Conservation (phyloP, 805 yeast genomes). For the Pichia sporocuriosa region DNA sequence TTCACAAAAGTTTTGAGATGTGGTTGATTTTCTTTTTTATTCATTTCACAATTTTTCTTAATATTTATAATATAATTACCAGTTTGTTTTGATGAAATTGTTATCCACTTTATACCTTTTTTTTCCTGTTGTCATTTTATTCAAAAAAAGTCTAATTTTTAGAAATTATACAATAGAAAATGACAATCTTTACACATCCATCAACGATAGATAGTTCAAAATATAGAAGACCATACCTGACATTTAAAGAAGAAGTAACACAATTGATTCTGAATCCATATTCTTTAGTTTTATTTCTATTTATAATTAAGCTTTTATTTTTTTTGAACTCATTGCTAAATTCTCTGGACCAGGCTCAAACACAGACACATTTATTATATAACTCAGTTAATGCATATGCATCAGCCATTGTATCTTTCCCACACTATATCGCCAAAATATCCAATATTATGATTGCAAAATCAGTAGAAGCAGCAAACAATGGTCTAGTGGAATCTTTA, state of each 20-base stretch:
- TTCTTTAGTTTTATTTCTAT: slow-evolving; percentile 48
- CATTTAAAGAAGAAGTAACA: slow-evolving; percentile 46
- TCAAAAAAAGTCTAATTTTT: too few relatives aligned
- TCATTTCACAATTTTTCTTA: too few relatives aligned
- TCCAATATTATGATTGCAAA: slow-evolving; percentile 46
- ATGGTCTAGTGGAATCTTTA: slow-evolving; percentile 39
- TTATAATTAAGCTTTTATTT: slow-evolving; percentile 53
- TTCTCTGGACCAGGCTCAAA: slow-evolving; percentile 36
- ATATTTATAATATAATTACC: too few relatives aligned
- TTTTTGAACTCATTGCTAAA: slow-evolving; percentile 43
- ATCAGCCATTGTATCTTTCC: slow-evolving; percentile 36
- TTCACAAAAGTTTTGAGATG: too few relatives aligned
- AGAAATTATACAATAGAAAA: too few relatives aligned
- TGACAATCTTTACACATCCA: slow-evolving; percentile 9
- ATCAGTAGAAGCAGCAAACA: slow-evolving; percentile 42
- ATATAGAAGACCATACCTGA: slow-evolving; percentile 36
- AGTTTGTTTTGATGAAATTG: too few relatives aligned
- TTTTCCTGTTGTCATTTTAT: too few relatives aligned
- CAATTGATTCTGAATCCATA: slow-evolving; percentile 64
- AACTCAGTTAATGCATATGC: slow-evolving; percentile 36
- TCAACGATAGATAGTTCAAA: slow-evolving; percentile 3
- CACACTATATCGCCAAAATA: slow-evolving; percentile 49
- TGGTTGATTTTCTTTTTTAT: too few relatives aligned
- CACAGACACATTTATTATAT: slow-evolving; percentile 40
- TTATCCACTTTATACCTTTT: too few relatives aligned